A percentile compares a stretch with the other conserved stretches of the same genome.
phyloP scores from a whole-genome alignment of 768 basidiomycete genomes.

The Mycena kentingensis region DNA sequence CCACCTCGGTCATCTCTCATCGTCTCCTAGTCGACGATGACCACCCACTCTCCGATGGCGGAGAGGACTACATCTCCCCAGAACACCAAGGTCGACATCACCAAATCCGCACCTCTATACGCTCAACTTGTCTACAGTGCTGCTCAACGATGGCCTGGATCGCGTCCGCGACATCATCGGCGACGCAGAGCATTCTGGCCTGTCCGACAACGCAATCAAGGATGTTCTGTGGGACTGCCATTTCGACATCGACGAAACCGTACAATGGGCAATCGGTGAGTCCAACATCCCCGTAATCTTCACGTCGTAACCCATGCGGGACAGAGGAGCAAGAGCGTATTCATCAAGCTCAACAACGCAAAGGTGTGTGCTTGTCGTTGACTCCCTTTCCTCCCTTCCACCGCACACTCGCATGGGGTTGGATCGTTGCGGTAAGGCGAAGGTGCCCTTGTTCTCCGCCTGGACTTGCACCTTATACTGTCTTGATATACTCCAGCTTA shows the following conservation, averaged over 20 bases:
- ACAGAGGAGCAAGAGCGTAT: slow-evolving; percentile 72
- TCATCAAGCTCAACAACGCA: slow-evolving; percentile 67
- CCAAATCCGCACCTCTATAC: background rate
- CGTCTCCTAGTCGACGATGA: slow-evolving; percentile 76
- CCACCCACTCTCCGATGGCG: slow-evolving; percentile 73
- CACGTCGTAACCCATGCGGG: slow-evolving; percentile 13
- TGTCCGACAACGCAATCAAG: slow-evolving; percentile 75
- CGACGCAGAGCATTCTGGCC: slow-evolving; percentile 58
- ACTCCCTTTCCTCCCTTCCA: slow-evolving; percentile 26
- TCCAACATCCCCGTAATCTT: slow-evolving; percentile 5
- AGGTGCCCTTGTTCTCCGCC: slow-evolving; percentile 57
- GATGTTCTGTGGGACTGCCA: slow-evolving; percentile 86
- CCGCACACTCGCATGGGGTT: slow-evolving; percentile 26
- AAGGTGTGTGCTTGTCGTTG: slow-evolving; percentile 67
- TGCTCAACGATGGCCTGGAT: slow-evolving; percentile 72
- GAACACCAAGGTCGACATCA: slow-evolving; percentile 74
- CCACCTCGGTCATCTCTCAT: background rate
- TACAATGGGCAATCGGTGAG: slow-evolving; percentile 76
- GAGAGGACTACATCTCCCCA: slow-evolving; percentile 77
- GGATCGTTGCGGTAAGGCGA: slow-evolving; percentile 43
- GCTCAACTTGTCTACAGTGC: slow-evolving; percentile 39
- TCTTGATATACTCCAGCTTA: slow-evolving; percentile 25
- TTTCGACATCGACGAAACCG: slow-evolving; percentile 79
- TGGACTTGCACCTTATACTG: slow-evolving; percentile 15
- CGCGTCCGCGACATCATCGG: slow-evolving; percentile 72